phyloP scores from a whole-genome alignment of 1,139 yeast genomes.

The Hyphopichia fennica region DNA sequence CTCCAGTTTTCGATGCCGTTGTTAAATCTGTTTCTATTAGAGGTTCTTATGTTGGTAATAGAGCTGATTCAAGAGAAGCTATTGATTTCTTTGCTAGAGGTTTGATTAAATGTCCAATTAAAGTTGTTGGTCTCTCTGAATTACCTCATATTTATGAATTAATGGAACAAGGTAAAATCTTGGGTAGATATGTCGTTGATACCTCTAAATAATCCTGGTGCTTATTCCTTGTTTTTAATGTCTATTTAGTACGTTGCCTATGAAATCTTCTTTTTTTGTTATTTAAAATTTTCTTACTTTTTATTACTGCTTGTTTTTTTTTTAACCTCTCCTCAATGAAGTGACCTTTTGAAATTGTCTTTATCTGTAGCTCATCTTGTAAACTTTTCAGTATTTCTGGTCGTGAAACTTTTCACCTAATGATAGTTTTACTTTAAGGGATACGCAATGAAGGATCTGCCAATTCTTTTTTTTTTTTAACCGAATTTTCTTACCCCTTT shows the following conservation, averaged over 20 bases:
- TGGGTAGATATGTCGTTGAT: slow-evolving; percentile 74
- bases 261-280: neutral
- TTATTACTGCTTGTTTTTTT: neutral
- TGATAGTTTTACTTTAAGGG: too few species aligned
- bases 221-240: too few species aligned
- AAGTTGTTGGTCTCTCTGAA: slow-evolving; percentile 62
- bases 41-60: slow-evolving; percentile 81
- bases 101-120: slow-evolving; percentile 65
- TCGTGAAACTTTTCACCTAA: too few species aligned
- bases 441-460: too few species aligned
- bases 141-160: slow-evolving; percentile 59
- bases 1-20: slow-evolving; percentile 66
- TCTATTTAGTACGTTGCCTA: too few species aligned
- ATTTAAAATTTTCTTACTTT: neutral
- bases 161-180: slow-evolving; percentile 72
- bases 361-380: too few species aligned
- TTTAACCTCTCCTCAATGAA: too few species aligned
- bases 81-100: slow-evolving; percentile 72
- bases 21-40: slow-evolving; percentile 62
- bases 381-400: too few species aligned
- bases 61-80: slow-evolving; percentile 79
- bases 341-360: too few species aligned
- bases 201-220: slow-evolving; percentile 27
- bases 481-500: too few species aligned
- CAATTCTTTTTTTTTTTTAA: too few species aligned